Conservation (phyloP, 1,284 basidiomycete genomes). For the Ceratobasidium sp. region DNA sequence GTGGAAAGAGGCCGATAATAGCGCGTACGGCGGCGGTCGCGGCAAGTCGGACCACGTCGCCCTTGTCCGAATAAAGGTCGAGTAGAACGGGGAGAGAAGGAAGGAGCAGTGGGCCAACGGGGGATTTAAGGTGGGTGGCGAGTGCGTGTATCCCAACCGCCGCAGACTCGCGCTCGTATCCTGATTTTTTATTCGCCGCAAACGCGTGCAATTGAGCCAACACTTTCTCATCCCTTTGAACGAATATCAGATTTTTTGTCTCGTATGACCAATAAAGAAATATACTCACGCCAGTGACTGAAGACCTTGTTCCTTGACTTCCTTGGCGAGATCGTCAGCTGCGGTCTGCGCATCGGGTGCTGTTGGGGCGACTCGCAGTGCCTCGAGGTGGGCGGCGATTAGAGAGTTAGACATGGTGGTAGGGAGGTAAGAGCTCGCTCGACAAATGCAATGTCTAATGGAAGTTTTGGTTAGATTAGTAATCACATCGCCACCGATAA, state of each 20-base stretch:
- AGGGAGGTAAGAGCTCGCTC: background rate
- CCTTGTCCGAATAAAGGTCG: conserved; percentile 94
- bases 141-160: conserved; percentile 88
- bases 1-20: conserved; percentile 86
- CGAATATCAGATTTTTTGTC: conserved; percentile 38
- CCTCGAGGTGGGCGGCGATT: conserved; percentile 61
- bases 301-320: conserved; percentile 74
- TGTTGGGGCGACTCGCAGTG: conserved; percentile 76
- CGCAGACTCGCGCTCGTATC: conserved; percentile 92
- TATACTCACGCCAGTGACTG: conserved; percentile 70
- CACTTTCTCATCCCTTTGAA: conserved; percentile 70
- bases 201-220: conserved; percentile 77
- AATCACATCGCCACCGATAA: conserved; percentile 24
- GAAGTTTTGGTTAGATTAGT: conserved; percentile 34
- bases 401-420: conserved; percentile 42
- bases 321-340: conserved; percentile 79
- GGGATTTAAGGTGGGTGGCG: conserved; percentile 77
- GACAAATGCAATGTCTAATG: conserved; percentile 18
- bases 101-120: conserved; percentile 86
- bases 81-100: conserved; percentile 83
- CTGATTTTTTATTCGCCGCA: conserved; percentile 90
- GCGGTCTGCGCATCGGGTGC: conserved; percentile 86
- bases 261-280: conserved; percentile 1
- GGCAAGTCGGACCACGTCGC: conserved; percentile 89
- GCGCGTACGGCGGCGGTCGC: conserved; percentile 87